phyloP scores from a whole-genome alignment of 2,329 filamentous ascomycete species.

The Metarhizium album region DNA sequence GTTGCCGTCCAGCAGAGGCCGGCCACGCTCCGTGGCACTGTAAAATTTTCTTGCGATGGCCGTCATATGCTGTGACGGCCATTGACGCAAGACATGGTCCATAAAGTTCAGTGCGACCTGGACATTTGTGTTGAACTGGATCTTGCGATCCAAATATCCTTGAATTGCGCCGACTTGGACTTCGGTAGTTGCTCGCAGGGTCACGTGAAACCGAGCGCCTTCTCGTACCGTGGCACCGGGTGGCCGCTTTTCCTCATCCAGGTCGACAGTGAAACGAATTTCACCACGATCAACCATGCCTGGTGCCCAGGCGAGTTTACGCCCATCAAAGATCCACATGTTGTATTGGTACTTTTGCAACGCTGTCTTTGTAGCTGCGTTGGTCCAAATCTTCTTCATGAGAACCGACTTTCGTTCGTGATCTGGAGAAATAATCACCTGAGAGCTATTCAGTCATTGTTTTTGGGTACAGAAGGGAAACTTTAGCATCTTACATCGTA shows the following conservation, averaged over 20 bases:
- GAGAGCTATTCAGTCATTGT: constrained; percentile 6
- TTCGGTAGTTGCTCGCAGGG: constrained; percentile 52
- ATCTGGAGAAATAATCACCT: constrained; percentile 57
- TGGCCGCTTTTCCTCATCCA: constrained; percentile 55
- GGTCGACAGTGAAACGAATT: constrained; percentile 52
- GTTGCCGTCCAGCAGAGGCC: constrained; percentile 43
- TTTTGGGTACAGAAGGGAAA: not conserved
- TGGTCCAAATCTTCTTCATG: constrained; percentile 68
- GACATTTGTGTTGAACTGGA: constrained; percentile 53
- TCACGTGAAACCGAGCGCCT: constrained; percentile 46
- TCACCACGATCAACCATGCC: constrained; percentile 33
- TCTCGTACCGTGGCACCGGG: constrained; percentile 20
- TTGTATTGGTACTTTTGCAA: constrained; percentile 35
- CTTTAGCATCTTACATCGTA: constrained; percentile 61
- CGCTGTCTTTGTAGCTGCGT: constrained; percentile 43
- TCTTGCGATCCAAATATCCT: constrained; percentile 51
- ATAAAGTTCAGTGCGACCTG: constrained; percentile 81
- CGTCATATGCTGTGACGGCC: constrained; percentile 56
- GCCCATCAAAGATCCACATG: constrained; percentile 68
- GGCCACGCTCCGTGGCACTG: constrained; percentile 35
- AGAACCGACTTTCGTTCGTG: constrained; percentile 51
- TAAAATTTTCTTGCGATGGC: constrained; percentile 81
- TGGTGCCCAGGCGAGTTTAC: constrained; percentile 69
- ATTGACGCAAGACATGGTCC: constrained; percentile 77
- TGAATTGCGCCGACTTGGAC: constrained; percentile 58